These are phyloP conservation scores for Maudiozyma saulgeensis DNA, from an alignment of 805 yeast species.

Conservation along the genomic window DNA sequence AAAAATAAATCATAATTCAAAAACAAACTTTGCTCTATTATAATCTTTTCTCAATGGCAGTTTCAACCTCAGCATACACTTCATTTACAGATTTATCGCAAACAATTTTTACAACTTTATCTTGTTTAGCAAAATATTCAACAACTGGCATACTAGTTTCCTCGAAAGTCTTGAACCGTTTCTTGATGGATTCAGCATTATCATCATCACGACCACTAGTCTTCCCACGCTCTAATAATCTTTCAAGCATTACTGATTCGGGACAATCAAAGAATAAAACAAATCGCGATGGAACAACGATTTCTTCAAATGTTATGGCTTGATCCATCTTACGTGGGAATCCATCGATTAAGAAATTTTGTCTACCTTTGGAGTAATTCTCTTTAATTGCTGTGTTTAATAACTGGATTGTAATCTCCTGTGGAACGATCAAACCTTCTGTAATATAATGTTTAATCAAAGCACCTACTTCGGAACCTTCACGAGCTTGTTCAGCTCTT, in stretches of 20 bases:
- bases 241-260: slow-evolving; percentile 69
- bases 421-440: slow-evolving; percentile 91
- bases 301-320: slow-evolving; percentile 82
- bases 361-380: slow-evolving; percentile 33
- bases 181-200: slow-evolving; percentile 79
- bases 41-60: slow-evolving; percentile 44
- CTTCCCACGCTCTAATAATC: slow-evolving; percentile 84
- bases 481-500: slow-evolving; percentile 81
- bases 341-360: slow-evolving; percentile 79
- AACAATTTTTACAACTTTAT: slow-evolving; percentile 64
- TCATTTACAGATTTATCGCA: slow-evolving; percentile 76
- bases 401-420: slow-evolving; percentile 75
- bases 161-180: slow-evolving; percentile 76
- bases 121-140: slow-evolving; percentile 63
- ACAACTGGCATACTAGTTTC: slow-evolving; percentile 94
- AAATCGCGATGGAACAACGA: slow-evolving; percentile 59
- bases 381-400: slow-evolving; percentile 69
- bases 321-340: slow-evolving; percentile 99
- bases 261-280: slow-evolving; percentile 76
- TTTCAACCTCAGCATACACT: slow-evolving; percentile 62
- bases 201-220: slow-evolving; percentile 93
- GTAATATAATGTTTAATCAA: slow-evolving; percentile 74
- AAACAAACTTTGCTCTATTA: not conserved
- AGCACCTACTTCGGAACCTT: slow-evolving; percentile 76
- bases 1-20: no score